A percentile compares a stretch with the other conserved stretches of the same genome.
These are phyloP conservation scores for Triadica sebifera DNA, from an alignment of 345 rosid genomes.

Conservation along the genomic window DNA sequence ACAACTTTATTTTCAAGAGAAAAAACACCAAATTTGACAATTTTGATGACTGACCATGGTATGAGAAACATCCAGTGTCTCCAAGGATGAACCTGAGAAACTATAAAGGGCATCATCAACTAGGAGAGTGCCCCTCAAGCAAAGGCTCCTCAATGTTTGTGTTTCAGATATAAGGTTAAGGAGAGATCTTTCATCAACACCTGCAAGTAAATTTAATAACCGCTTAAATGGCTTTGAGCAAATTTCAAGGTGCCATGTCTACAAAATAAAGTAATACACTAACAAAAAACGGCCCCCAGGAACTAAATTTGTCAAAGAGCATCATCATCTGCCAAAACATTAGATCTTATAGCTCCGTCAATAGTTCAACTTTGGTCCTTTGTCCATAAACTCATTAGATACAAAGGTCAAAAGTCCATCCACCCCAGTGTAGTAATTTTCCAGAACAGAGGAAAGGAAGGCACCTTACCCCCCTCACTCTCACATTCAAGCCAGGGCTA, in stretches of 20 bases:
- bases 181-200: conserved; percentile 47
- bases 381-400: too few species aligned
- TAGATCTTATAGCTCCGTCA: too few species aligned
- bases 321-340: neutral
- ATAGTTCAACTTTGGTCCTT: too few species aligned
- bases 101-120: conserved; percentile 49
- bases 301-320: neutral
- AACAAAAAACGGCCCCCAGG: neutral
- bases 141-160: conserved; percentile 53
- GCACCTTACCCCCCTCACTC: neutral
- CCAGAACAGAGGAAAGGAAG: too few species aligned
- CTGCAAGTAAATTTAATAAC: conserved; percentile 36
- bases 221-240: conserved; percentile 2
- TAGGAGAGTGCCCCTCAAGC: conserved; percentile 61
- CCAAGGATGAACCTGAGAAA: conserved; percentile 65
- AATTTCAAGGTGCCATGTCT: neutral
- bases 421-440: too few species aligned
- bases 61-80: conserved; percentile 69
- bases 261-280: neutral
- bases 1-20: neutral
- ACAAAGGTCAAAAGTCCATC: too few species aligned
- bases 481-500: neutral
- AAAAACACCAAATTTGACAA: neutral
- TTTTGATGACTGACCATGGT: conserved; percentile 54
- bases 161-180: conserved; percentile 48